phyloP scores from a whole-genome alignment of 2,329 filamentous ascomycete species.

The Sclerotinia subarctica region DNA sequence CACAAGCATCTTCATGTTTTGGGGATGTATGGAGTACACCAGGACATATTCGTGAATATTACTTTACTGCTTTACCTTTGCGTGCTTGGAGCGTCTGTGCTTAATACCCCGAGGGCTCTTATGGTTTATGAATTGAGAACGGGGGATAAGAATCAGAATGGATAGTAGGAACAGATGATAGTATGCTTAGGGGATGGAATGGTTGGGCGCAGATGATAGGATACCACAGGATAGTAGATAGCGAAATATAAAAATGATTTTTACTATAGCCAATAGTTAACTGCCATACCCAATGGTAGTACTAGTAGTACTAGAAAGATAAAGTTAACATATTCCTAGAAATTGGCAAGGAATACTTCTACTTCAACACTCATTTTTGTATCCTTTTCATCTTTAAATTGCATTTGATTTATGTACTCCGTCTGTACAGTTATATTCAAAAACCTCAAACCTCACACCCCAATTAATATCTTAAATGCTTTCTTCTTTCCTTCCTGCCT shows the following conservation, averaged over 20 bases:
- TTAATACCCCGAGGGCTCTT: constrained; percentile 11
- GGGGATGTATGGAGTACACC: constrained; percentile 6
- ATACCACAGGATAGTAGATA: background rate
- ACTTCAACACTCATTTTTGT: too few species aligned
- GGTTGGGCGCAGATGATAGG: background rate
- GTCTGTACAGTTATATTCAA: too few species aligned
- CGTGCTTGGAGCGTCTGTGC: constrained; percentile 6
- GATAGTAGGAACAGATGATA: background rate
- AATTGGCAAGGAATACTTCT: too few species aligned
- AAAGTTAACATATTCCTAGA: too few species aligned
- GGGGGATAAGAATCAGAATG: background rate
- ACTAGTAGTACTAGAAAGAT: too few species aligned
- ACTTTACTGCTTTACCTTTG: constrained; percentile 1
- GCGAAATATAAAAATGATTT: background rate
- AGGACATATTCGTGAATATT: background rate
- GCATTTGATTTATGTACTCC: too few species aligned
- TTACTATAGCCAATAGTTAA: background rate
- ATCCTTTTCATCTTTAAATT: too few species aligned
- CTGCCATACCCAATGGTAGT: too few species aligned
- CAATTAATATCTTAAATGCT: too few species aligned
- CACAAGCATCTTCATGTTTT: background rate
- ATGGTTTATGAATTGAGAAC: constrained; percentile 4
- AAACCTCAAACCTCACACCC: too few species aligned
- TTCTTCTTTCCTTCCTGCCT: too few species aligned
- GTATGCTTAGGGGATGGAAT: background rate